Percentiles rank a stretch among this genome's conserved stretches.
phyloP scores from a whole-genome alignment of 1,284 basidiomycete species.

The Pascua guehoae region DNA sequence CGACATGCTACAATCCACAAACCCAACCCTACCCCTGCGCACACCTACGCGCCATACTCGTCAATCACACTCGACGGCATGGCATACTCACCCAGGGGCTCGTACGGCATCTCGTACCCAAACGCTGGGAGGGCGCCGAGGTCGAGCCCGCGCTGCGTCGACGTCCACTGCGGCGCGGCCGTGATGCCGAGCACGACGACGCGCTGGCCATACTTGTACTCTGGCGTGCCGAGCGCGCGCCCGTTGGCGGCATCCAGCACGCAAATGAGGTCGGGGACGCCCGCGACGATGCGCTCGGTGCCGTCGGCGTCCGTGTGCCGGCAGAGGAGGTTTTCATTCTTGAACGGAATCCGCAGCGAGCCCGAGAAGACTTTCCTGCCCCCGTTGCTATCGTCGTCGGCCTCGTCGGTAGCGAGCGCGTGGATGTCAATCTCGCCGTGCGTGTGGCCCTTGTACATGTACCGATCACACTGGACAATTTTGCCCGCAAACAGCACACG shows the following conservation, averaged over 20 bases:
- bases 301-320: slow-evolving; percentile 47
- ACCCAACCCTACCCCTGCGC: too few species aligned
- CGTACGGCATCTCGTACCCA: slow-evolving; percentile 34
- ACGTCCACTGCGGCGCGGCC: slow-evolving; percentile 59
- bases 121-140: slow-evolving; percentile 31
- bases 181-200: slow-evolving; percentile 60
- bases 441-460: slow-evolving; percentile 54
- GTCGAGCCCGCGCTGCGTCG: slow-evolving; percentile 54
- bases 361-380: neutral
- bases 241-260: slow-evolving; percentile 59
- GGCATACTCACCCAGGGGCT: slow-evolving; percentile 39
- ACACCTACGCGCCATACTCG: slow-evolving; percentile 26
- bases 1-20: too few species aligned
- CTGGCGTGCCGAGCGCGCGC: slow-evolving; percentile 56
- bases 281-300: slow-evolving; percentile 39
- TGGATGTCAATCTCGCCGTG: slow-evolving; percentile 56
- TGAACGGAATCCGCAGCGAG: slow-evolving; percentile 52
- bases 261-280: slow-evolving; percentile 59
- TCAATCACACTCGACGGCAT: slow-evolving; percentile 45
- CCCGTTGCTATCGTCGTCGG: slow-evolving; percentile 42
- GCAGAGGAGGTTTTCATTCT: slow-evolving; percentile 59
- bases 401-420: slow-evolving; percentile 53
- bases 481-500: slow-evolving; percentile 58
- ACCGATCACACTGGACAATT: slow-evolving; percentile 55
- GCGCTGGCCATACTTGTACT: slow-evolving; percentile 58